Evolutionary conservation across 495 filamentous ascomycete genomes (phyloP), one percentile per base, ranked within the genome.

Genomic region (Terfezia boudieri): DNA sequence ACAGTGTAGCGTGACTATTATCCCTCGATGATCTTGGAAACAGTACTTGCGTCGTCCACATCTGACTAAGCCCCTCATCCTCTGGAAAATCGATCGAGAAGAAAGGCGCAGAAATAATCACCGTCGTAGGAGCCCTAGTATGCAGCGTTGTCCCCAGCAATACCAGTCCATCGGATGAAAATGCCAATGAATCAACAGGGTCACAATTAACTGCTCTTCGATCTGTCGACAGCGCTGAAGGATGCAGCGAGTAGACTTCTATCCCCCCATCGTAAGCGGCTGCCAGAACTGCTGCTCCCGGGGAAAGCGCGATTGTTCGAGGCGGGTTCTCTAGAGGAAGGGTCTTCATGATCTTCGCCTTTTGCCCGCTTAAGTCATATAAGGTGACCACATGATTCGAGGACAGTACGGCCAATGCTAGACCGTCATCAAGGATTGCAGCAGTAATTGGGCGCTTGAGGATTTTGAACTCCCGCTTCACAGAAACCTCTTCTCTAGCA

Each of bases 41-140:
- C 0, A 92, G 69, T 32, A 92, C 87, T 43, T 88, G 86, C 1
- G 84, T 87, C 48, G 85, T 92, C 85, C 85, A 92, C 61, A 89
- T 72, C 8, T 79, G 79, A 61, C 81, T 83, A 41, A 89, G 74
- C 53, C 79, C 72, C 56, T 84, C 81, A 49, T 76, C 71, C 23
- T 68, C 67, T 9, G 77, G 76, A 55, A 77, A 64, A 49, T 73
- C 71, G 14, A 73, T 75, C 55, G 77, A 75, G 61, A 85, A 85
- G 61, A 86, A 88, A 9, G 86, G 85, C 7, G 84, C 84, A 0
- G 82, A 83, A 14, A 92, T 72, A 55, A 85, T 76, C 12, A 90
- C 83, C 0, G 86, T 83, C 58, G 77, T 80, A 20, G 78, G 78
- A 43, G 75, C 75, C 12, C 70, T 69, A 35, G 72, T 71, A 53